Evolutionary conservation across 1,284 basidiomycete genomes (phyloP).

Genomic region (Cryptococcus sp.): DNA sequence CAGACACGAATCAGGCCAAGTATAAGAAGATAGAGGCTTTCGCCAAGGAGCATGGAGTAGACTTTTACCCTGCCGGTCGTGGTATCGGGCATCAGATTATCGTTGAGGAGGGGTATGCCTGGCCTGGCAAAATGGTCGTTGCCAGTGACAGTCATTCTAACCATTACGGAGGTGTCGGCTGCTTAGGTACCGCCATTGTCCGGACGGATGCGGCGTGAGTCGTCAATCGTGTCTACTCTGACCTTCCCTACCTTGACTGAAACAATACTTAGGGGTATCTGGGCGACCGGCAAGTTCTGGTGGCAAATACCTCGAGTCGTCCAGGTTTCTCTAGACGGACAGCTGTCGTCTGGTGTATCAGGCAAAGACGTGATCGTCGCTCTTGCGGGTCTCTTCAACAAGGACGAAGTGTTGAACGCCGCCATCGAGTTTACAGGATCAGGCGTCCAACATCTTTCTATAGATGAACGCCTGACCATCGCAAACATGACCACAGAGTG

Average conservation of each 20-base stretch:
- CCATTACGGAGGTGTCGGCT: conserved; percentile 94
- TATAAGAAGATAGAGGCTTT: conserved; percentile 92
- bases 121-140: conserved; percentile 87
- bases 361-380: conserved; percentile 99
- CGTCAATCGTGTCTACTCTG: no score
- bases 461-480: conserved; percentile 95
- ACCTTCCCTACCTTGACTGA: neutral
- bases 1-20: conserved; percentile 88
- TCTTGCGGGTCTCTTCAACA: conserved; percentile 93
- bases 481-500: conserved; percentile 99
- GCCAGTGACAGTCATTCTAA: conserved; percentile 98
- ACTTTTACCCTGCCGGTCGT: conserved; percentile 96
- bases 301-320: conserved; percentile 99
- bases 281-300: conserved; percentile 99
- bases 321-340: conserved; percentile 86
- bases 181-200: conserved; percentile 95
- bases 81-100: conserved; percentile 98
- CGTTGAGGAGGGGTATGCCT: conserved; percentile 94
- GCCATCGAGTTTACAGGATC: conserved; percentile 97
- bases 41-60: conserved; percentile 79
- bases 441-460: conserved; percentile 73
- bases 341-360: conserved; percentile 82
- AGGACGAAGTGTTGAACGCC: conserved; percentile 96
- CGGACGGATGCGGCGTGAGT: conserved; percentile 62
- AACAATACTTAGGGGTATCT: conserved; percentile 65